A percentile compares a stretch with the other conserved stretches of the same genome.
These are phyloP conservation scores for Cronartium ribicola DNA, from an alignment of 1,284 basidiomycete genomes.

Conservation along the genomic window DNA sequence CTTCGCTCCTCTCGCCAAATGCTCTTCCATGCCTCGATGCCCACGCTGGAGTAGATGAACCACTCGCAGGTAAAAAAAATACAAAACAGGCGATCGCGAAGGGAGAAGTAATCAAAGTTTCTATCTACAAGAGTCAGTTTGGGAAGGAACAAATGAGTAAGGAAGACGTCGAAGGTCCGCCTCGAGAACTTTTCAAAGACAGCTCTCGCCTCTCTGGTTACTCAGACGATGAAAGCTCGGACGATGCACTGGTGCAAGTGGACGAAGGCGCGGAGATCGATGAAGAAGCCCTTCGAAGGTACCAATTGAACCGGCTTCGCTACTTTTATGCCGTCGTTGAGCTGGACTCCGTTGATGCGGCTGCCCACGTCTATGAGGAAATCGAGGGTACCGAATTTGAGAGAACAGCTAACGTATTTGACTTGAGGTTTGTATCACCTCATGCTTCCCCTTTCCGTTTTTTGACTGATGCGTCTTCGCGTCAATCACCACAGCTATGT, in stretches of 20 bases:
- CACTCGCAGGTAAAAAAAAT: constrained; percentile 3
- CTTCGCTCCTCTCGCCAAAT: constrained; percentile 66
- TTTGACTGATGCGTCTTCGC: not conserved
- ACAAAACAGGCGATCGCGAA: constrained; percentile 47
- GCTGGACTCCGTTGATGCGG: constrained; percentile 74
- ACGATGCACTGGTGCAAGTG: constrained; percentile 48
- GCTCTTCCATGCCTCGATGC: constrained; percentile 45
- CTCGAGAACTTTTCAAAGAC: constrained; percentile 70
- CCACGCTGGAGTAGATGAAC: not conserved
- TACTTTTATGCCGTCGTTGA: constrained; percentile 96
- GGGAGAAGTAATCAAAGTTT: constrained; percentile 69
- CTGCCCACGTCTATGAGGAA: constrained; percentile 76
- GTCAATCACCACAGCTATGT: constrained; percentile 63
- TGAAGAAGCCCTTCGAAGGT: constrained; percentile 80
- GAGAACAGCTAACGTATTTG: constrained; percentile 91
- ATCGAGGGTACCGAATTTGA: constrained; percentile 94
- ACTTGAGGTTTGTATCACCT: constrained; percentile 58
- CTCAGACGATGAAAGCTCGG: constrained; percentile 55
- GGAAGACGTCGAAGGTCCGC: constrained; percentile 88
- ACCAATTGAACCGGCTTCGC: constrained; percentile 86
- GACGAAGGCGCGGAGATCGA: constrained; percentile 57
- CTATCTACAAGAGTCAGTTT: constrained; percentile 88
- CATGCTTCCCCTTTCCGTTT: not conserved
- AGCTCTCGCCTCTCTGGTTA: constrained; percentile 47
- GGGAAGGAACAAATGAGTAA: constrained; percentile 79